These are phyloP conservation scores for Cenococcum geophilum DNA, from an alignment of 495 filamentous ascomycete genomes.

Conservation along the genomic window DNA sequence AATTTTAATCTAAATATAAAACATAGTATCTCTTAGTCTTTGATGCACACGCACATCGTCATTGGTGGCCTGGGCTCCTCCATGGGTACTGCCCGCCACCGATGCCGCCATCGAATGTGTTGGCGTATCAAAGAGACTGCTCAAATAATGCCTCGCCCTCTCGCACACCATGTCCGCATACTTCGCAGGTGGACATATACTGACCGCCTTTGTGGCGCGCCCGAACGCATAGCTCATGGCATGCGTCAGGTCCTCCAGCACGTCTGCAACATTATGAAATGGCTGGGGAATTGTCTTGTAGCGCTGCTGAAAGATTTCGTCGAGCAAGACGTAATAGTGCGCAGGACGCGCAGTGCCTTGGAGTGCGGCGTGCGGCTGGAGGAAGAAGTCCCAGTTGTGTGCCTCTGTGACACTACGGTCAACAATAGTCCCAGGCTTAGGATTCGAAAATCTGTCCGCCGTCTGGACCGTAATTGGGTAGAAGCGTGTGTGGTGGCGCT, in stretches of 20 bases:
- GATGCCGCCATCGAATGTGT: constrained; percentile 8
- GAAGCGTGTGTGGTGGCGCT: constrained; percentile 87
- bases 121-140: constrained; percentile 49
- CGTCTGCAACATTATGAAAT: constrained; percentile 48
- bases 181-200: constrained; percentile 73
- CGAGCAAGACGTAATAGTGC: constrained; percentile 50
- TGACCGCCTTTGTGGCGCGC: constrained; percentile 73
- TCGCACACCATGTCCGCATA: constrained; percentile 75
- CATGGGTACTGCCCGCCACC: constrained; percentile 12
- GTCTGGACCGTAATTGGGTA: constrained; percentile 50
- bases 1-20: constrained; percentile 79
- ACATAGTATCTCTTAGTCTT: constrained; percentile 61
- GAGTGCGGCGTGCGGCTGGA: constrained; percentile 63
- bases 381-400: constrained; percentile 66
- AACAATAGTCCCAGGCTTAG: constrained; percentile 70
- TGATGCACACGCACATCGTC: constrained; percentile 42
- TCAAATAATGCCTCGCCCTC: constrained; percentile 60
- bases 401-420: constrained; percentile 67
- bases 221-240: constrained; percentile 74
- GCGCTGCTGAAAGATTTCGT: constrained; percentile 57
- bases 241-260: constrained; percentile 60
- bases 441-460: constrained; percentile 48
- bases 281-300: constrained; percentile 30
- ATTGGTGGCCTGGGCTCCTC: constrained; percentile 26
- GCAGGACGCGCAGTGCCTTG: constrained; percentile 36